A percentile compares a stretch with the other conserved stretches of the same genome.
These are phyloP conservation scores for Solanum peruvianum DNA, from an alignment of 257 asterid species.

Conservation along the genomic window DNA sequence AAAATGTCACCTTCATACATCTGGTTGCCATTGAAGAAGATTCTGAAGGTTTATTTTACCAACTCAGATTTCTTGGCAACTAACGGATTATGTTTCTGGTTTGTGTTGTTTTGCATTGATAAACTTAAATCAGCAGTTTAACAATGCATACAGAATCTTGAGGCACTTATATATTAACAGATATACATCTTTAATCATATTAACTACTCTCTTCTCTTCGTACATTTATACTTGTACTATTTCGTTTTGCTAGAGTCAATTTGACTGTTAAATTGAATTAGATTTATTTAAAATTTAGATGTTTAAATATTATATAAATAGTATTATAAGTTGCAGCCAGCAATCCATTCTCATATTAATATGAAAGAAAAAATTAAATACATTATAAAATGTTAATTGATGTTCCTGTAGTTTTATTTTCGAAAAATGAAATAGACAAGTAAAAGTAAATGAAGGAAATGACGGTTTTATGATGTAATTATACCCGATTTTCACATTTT, in stretches of 20 bases:
- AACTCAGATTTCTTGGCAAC: neutral
- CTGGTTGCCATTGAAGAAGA: neutral
- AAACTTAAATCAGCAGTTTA: neutral
- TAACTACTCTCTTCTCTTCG: neutral
- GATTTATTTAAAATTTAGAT: neutral
- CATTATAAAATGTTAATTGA: too few species aligned
- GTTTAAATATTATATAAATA: too few species aligned
- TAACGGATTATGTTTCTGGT: neutral
- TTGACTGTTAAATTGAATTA: neutral
- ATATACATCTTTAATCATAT: neutral
- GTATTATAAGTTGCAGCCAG: too few species aligned
- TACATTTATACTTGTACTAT: neutral
- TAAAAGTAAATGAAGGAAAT: fast-evolving
- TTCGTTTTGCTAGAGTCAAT: fast-evolving
- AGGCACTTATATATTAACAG: neutral
- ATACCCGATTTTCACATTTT: too few species aligned
- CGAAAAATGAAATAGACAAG: too few species aligned
- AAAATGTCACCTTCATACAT: neutral
- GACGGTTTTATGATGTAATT: neutral
- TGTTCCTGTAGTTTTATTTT: neutral
- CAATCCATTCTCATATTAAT: neutral
- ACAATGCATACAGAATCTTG: neutral
- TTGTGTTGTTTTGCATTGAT: neutral
- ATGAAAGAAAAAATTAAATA: too few species aligned
- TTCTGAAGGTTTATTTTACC: neutral